Evolutionary conservation across 306 rosid genomes (phyloP), one percentile per base, ranked within the genome.

Genomic region (Gleditsia sinensis): DNA sequence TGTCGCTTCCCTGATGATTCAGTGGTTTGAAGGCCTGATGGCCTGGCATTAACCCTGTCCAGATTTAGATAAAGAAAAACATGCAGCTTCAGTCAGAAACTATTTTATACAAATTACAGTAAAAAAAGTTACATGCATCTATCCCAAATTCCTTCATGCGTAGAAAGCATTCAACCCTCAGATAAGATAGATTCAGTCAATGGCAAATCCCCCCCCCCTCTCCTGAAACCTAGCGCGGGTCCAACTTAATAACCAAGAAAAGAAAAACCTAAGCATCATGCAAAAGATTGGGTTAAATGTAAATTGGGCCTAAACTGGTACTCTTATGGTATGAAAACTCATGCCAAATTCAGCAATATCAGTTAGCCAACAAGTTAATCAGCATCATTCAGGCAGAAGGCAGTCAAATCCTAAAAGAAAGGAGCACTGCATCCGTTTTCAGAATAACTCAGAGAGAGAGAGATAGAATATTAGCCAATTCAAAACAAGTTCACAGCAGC

Each of bases 11-110:
- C 84, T 37, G 74, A 70, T 46, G 80, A 64, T 76, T 84, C 90
- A 4, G 27, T 48, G 64, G 82, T 80, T 72, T 73, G 88, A 74
- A 88, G 89, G 57, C 85, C 84, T 28, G 90, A 80, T 51, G 88
- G 78, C 63, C 92, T 90, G 2, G 96, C 84, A 49, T 24, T 69
- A 39, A 76, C 86, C 90, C 97, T 92, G 86, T n/a, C 30, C 76
- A 76, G 9, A 3, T 51, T 74, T 23, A 83, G 36, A 55, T 36
- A 67, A 64, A 21, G 17, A 16, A 78, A 28, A 20, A 50, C 10
- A 56, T 14, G 11, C 5, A 40, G 43, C 42, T 30, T 75, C 62
- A 39, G 54, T 70, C 20, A 66, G 53, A 69, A 73, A 72, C 76
- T 30, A 39, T 51, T 51, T 28, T 16, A 67, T 23, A 66, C 56